These are phyloP conservation scores for Pythium phragmiticola DNA, from an alignment of 352 stramenopile genomes.

Conservation along the genomic window DNA sequence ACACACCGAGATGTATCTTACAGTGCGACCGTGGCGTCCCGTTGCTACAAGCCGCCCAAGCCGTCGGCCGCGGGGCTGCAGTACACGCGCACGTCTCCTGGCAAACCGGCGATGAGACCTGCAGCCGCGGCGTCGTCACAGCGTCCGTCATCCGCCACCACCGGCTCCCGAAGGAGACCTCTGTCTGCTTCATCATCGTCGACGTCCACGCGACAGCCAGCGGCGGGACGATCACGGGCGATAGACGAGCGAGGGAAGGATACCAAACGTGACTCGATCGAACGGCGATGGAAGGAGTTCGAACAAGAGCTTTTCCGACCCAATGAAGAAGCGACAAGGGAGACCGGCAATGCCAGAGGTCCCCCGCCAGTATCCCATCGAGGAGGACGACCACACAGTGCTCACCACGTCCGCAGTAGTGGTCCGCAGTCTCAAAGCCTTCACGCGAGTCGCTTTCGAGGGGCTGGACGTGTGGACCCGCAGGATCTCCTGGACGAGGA, in stretches of 20 bases:
- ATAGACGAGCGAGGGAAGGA: neutral
- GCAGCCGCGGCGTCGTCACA: neutral
- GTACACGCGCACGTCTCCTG: conserved; percentile 23
- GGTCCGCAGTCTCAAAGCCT: neutral
- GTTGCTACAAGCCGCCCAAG: conserved; percentile 61
- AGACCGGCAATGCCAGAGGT: neutral
- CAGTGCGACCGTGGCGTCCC: conserved; percentile 53
- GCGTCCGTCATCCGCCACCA: conserved; percentile 17
- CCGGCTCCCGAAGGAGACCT: conserved; percentile 16
- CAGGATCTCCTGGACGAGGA: conserved; percentile 30
- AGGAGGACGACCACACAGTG: conserved; percentile 41
- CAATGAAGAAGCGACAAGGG: neutral
- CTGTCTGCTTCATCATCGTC: conserved; percentile 12
- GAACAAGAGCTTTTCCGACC: conserved; percentile 20
- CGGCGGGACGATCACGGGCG: neutral
- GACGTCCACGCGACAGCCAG: conserved; percentile 1
- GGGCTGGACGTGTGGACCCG: neutral
- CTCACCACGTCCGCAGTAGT: conserved; percentile 9
- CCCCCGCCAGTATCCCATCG: conserved; percentile 1
- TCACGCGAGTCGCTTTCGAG: neutral
- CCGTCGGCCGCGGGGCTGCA: conserved; percentile 39
- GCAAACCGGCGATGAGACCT: neutral
- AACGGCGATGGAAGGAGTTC: conserved; percentile 21
- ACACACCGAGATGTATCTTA: conserved; percentile 45
- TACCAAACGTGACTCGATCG: neutral